Evolutionary conservation across 306 rosid genomes (phyloP), one percentile per base, ranked within the genome.

Genomic region (Quercus wislizeni): DNA sequence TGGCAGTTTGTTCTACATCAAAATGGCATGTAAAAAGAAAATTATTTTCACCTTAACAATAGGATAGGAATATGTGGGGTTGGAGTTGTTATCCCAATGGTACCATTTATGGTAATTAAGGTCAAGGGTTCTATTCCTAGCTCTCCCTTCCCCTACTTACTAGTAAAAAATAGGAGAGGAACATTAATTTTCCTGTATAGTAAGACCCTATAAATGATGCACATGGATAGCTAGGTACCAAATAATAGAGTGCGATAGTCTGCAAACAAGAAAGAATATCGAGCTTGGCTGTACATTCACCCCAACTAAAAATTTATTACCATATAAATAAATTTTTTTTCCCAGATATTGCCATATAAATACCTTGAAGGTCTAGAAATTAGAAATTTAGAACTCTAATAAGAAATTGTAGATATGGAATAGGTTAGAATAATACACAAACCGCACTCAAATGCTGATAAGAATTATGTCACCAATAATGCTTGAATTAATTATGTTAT

Each of bases 181-280:
- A 62, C 81, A 74, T 83, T 55, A 54, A 35, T 11, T 23, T 17
- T 41, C 62, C 28, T n/a, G 7, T 49, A 49, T 49, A 49, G 12
- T 11, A 35, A 67, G 73, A 52, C 27, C 38, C 83, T 56, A 28
- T 41, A 78, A 69, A 69, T 55, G 73, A 20, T 74, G 83, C 77
- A 69, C 86, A 74, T 74, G 80, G 79, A 78, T 49, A 12, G 46
- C 12, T 31, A 74, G 30, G 74, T 21, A 69, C 35, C 73, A 58
- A 59, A 31, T 52, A 56, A 31, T 52, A 56, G 63, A 69, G 64
- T 21, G 72, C 51, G 20, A 59, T 57, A 58, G 10, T 73, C 75
- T 51, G 23, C 52, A 25, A 76, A 43, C 57, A 63, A 49, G 33
- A 73, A 58, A 1, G 17, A 49, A 49, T 2, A 49, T 13, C 54